These are phyloP conservation scores for Termitomyces bulborhizus DNA, from an alignment of 768 basidiomycete genomes.

Conservation along the genomic window DNA sequence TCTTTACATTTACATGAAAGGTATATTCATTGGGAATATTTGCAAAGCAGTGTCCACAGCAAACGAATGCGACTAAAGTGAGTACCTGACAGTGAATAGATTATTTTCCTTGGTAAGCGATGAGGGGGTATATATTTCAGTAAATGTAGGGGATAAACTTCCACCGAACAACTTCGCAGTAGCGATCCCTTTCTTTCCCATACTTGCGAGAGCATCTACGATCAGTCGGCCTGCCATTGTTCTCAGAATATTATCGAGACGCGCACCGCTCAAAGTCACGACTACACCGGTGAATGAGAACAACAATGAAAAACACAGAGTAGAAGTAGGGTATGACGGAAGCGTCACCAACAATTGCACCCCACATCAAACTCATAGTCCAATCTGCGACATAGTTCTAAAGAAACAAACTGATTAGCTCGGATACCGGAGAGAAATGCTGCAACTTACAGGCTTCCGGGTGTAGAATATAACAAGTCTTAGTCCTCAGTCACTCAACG, in stretches of 20 bases:
- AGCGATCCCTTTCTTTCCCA: slow-evolving; percentile 91
- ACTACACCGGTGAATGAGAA: slow-evolving; percentile 84
- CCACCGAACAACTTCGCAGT: slow-evolving; percentile 82
- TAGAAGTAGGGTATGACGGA: slow-evolving; percentile 94
- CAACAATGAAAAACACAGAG: slow-evolving; percentile 91
- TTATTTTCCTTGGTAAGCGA: background rate
- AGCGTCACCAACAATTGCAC: slow-evolving; percentile 65
- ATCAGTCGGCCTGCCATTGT: background rate
- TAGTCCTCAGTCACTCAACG: too few relatives aligned
- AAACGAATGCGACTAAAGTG: background rate
- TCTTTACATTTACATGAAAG: too few relatives aligned
- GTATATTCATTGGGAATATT: background rate
- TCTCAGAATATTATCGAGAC: background rate
- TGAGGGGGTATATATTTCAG: slow-evolving; percentile 28
- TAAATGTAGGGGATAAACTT: slow-evolving; percentile 89
- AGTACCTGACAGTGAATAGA: background rate
- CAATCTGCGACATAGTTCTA: slow-evolving; percentile 95
- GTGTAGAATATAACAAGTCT: too few relatives aligned
- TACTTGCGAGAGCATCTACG: slow-evolving; percentile 80
- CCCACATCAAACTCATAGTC: slow-evolving; percentile 82
- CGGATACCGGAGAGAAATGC: background rate
- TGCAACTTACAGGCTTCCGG: slow-evolving; percentile 62
- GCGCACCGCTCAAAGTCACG: slow-evolving; percentile 89
- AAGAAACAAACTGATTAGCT: background rate
- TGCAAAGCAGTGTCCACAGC: background rate